A percentile compares a stretch with the other conserved stretches of the same genome.
Conservation (phyloP, 495 filamentous ascomycete species). For the Parachaetomium inaequale region DNA sequence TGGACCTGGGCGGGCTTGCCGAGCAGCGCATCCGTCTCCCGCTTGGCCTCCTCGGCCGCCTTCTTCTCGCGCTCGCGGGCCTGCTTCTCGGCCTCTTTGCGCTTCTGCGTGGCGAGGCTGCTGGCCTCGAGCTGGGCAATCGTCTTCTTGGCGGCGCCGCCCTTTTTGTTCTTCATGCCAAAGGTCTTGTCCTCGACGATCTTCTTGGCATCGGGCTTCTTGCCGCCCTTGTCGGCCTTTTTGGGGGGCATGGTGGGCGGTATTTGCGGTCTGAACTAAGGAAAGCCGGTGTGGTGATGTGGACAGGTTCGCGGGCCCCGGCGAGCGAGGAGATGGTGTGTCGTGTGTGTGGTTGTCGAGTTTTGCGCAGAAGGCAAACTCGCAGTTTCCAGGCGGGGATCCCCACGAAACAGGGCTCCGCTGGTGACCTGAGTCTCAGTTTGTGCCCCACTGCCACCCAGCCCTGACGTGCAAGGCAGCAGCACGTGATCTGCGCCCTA, state of each 20-base stretch:
- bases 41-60: constrained; percentile 75
- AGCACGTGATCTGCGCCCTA: constrained; percentile 17
- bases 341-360: constrained; percentile 8
- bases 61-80: constrained; percentile 76
- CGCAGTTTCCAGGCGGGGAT: constrained; percentile 26
- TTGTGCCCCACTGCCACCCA: constrained; percentile 18
- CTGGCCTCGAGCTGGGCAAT: constrained; percentile 73
- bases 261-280: background rate
- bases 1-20: constrained; percentile 94
- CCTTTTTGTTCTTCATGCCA: constrained; percentile 99
- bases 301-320: background rate
- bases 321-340: background rate
- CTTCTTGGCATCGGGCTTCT: constrained; percentile 52
- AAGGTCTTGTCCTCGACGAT: constrained; percentile 92
- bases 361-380: constrained; percentile 20
- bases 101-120: constrained; percentile 79
- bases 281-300: background rate
- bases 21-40: constrained; percentile 72
- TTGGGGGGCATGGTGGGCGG: constrained; percentile 83
- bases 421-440: constrained; percentile 5
- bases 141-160: constrained; percentile 77
- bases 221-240: constrained; percentile 60
- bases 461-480: constrained; percentile 23
- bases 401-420: constrained; percentile 18
- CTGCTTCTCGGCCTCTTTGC: constrained; percentile 85